Base-by-base conservation (phyloP, 1,284 basidiomycete genomes). In the Coniferiporia weirii region DNA sequence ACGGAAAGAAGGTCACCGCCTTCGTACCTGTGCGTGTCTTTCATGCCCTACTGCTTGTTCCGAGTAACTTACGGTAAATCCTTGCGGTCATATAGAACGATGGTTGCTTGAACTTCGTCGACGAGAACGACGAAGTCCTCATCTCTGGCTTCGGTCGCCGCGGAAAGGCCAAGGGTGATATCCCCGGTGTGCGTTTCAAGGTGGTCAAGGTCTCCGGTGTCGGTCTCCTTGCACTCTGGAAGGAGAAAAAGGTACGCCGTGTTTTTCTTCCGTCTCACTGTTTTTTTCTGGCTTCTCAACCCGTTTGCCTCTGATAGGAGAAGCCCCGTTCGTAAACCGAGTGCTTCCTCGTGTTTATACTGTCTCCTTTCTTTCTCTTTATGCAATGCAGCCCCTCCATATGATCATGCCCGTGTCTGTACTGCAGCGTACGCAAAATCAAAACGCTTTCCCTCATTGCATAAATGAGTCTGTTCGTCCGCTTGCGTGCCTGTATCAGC, bases 141-240 rank as follows among this genome's bases (percentile, higher is more conserved):
- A 98, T 99, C 77, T 97, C 95, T 66, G 97, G 97, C 79, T 99
- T 99, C 86, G 97, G 97, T 89, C 93, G 96, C 75, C 88, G 95
- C 71, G 97, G 97, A 69, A 99, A 99, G 83, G 97, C 95, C 65
- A 95, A 95, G 84, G 94, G 94, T 88, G 93, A 96, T 89, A 92
- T 92, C 77, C 91, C 90, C 32, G 89, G 90, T 83, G 93, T 99
- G 67, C 93, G 97, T 68, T 99, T 98, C 92, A 99, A 99, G 82
- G 89, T 98, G 69, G 97, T 99, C 71, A 99, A 99, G 83, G 96
- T 98, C 54, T 97, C 97, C 59, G 97, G 97, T 77, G 97, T 99
- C 68, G 96, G 96, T 83, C 85, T 99, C 64, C 85, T 97, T 66
- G 94, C 94, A 67, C 82, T 96, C 70, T 98, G 95, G 95, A 95